Percentiles rank a stretch among this genome's conserved stretches.
phyloP scores from a whole-genome alignment of 768 basidiomycete genomes.

The Royoungia palumana region DNA sequence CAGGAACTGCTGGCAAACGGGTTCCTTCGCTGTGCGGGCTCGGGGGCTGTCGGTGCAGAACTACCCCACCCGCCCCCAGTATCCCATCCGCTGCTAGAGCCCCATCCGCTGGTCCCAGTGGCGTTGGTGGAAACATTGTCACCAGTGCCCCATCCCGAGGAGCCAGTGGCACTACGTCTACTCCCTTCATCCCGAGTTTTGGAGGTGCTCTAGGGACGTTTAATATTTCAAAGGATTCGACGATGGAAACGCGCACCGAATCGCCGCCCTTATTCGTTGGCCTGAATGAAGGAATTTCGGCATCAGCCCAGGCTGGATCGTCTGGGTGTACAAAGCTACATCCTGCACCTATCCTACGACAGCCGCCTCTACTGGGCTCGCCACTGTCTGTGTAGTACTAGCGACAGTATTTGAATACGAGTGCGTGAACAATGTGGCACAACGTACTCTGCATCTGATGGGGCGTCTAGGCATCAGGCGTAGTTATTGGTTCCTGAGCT shows the following conservation, averaged over 20 bases:
- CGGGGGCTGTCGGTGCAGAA: slow-evolving; percentile 3
- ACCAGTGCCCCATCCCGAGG: neutral
- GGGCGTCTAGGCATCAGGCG: slow-evolving; percentile 22
- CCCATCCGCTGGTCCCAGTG: slow-evolving; percentile 1
- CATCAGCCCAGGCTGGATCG: slow-evolving; percentile 23
- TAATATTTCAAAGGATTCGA: neutral
- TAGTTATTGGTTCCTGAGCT: neutral
- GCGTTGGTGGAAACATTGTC: neutral
- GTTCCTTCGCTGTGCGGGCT: neutral
- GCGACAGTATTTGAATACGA: neutral
- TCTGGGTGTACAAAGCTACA: slow-evolving; percentile 33
- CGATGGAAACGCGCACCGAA: slow-evolving; percentile 13
- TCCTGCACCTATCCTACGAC: slow-evolving; percentile 13
- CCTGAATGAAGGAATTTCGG: slow-evolving; percentile 7
- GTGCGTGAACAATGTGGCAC: slow-evolving; percentile 2
- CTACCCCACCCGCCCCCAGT: slow-evolving; percentile 10
- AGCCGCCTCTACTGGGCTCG: slow-evolving; percentile 26
- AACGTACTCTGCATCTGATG: slow-evolving; percentile 24
- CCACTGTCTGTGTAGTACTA: slow-evolving; percentile 34
- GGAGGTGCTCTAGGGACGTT: slow-evolving; percentile 5
- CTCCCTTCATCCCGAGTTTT: slow-evolving; percentile 6
- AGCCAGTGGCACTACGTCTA: neutral
- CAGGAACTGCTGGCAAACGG: neutral
- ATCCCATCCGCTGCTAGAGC: slow-evolving; percentile 2
- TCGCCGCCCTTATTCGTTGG: slow-evolving; percentile 15